Conservation (phyloP, 1,139 yeast genomes). For the Debaryomyces coudertii region DNA sequence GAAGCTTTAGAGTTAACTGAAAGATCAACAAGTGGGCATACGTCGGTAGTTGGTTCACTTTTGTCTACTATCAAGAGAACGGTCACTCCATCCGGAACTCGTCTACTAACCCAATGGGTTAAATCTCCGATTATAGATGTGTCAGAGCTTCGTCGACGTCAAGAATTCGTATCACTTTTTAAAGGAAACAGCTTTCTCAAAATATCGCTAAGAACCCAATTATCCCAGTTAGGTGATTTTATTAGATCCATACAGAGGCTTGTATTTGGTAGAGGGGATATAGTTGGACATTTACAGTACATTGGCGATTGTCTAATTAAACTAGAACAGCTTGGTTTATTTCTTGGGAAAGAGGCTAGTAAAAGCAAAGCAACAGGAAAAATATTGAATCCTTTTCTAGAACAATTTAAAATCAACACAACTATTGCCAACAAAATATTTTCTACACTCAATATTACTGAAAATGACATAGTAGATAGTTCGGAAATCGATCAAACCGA, state of each 20-base stretch:
- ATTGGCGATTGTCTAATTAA: slow-evolving; percentile 38
- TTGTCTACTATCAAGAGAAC: slow-evolving; percentile 71
- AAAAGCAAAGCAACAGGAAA: slow-evolving; percentile 14
- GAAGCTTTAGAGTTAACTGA: slow-evolving; percentile 74
- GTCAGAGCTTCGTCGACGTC: slow-evolving; percentile 60
- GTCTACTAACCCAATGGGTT: slow-evolving; percentile 79
- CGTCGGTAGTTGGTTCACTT: slow-evolving; percentile 67
- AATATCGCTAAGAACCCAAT: slow-evolving; percentile 26
- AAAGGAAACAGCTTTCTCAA: slow-evolving; percentile 41
- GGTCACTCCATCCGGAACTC: slow-evolving; percentile 77
- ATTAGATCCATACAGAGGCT: slow-evolving; percentile 42
- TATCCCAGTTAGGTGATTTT: slow-evolving; percentile 40
- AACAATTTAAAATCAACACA: slow-evolving; percentile 33
- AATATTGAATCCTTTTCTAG: slow-evolving; percentile 24
- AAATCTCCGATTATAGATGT: slow-evolving; percentile 74
- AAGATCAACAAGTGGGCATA: slow-evolving; percentile 56
- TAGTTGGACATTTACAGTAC: slow-evolving; percentile 32
- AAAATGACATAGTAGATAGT: slow-evolving; percentile 10
- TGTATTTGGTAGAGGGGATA: slow-evolving; percentile 40
- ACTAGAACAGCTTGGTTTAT: slow-evolving; percentile 27
- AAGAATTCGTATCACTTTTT: slow-evolving; percentile 61
- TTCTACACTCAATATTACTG: slow-evolving; percentile 29
- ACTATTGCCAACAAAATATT: slow-evolving; percentile 31
- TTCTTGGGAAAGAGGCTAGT: slow-evolving; percentile 23
- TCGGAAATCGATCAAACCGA: slow-evolving; percentile 3